A percentile compares a stretch with the other conserved stretches of the same genome.
These are phyloP conservation scores for Fusarium burgessii DNA, from an alignment of 2,329 filamentous ascomycete species.

Conservation along the genomic window DNA sequence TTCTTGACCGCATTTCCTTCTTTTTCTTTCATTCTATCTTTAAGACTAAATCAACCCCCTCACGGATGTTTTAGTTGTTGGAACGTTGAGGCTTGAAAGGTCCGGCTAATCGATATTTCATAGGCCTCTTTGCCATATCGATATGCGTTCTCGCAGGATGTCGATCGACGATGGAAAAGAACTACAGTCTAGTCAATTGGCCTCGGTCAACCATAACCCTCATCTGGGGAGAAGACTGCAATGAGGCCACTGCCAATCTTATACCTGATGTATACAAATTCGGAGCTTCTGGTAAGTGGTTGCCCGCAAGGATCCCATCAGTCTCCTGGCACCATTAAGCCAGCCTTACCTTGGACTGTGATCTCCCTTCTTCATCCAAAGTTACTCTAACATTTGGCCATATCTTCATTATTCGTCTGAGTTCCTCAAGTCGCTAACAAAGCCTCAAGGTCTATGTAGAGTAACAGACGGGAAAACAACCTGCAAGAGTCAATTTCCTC, in stretches of 20 bases:
- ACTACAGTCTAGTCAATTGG: conserved; percentile 38
- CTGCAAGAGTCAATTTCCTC: conserved; percentile 26
- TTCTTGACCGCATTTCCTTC: too few relatives aligned
- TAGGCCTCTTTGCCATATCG: conserved; percentile 33
- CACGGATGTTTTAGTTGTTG: too few relatives aligned
- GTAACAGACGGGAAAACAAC: conserved; percentile 10
- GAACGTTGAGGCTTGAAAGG: too few relatives aligned
- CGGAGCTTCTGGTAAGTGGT: conserved; percentile 24
- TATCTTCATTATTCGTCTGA: background rate
- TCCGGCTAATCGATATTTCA: too few relatives aligned
- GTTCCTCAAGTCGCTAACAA: background rate
- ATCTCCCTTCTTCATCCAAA: too few relatives aligned
- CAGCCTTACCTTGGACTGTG: too few relatives aligned
- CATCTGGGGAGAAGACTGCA: conserved; percentile 31
- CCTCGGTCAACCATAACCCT: conserved; percentile 28
- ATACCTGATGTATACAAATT: conserved; percentile 35
- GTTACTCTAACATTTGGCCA: too few relatives aligned
- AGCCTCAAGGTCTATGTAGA: conserved; percentile 16
- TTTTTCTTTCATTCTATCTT: too few relatives aligned
- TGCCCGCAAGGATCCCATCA: too few relatives aligned
- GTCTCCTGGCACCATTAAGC: background rate
- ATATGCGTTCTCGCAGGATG: conserved; percentile 37
- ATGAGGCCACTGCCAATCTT: conserved; percentile 6
- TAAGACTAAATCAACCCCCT: too few relatives aligned
- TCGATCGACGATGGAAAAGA: conserved; percentile 23